Conservation (phyloP, 768 basidiomycete species). For the Xerocomus potaroensis region DNA sequence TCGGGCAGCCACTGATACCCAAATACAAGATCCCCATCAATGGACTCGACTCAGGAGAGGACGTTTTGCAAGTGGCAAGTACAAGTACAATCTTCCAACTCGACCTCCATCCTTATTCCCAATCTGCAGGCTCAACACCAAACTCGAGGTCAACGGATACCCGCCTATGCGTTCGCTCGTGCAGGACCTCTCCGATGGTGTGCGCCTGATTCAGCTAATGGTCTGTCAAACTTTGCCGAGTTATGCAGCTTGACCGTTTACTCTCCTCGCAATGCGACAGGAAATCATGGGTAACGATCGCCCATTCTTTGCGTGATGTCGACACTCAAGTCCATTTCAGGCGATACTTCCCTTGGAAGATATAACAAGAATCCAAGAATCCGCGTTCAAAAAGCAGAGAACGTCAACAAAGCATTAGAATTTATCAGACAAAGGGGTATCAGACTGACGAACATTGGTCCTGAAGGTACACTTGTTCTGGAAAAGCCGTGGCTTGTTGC, state of each 20-base stretch:
- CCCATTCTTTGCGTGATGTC: conserved; percentile 3
- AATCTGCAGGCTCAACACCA: conserved; percentile 85
- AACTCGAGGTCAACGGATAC: conserved; percentile 80
- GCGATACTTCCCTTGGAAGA: conserved; percentile 88
- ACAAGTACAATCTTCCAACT: not conserved
- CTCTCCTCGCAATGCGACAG: conserved; percentile 37
- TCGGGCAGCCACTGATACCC: too few relatives aligned
- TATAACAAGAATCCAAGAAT: conserved; percentile 90
- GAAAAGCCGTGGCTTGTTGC: not conserved
- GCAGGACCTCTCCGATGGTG: conserved; percentile 90
- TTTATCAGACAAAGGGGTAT: conserved; percentile 94
- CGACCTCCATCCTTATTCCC: not conserved
- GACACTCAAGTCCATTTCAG: conserved; percentile 35
- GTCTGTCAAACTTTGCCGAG: conserved; percentile 36
- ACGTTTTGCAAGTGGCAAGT: conserved; percentile 90
- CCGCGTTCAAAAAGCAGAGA: conserved; percentile 96
- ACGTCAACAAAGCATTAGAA: conserved; percentile 93
- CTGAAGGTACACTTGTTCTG: conserved; percentile 61
- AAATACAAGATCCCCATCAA: not conserved
- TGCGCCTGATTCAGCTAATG: conserved; percentile 92
- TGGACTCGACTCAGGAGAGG: conserved; percentile 53
- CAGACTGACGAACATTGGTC: conserved; percentile 95
- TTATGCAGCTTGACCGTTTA: conserved; percentile 1
- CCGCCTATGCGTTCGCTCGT: conserved; percentile 88
- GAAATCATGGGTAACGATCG: conserved; percentile 85